Percentiles rank a stretch among this genome's conserved stretches.
phyloP scores from a whole-genome alignment of 768 basidiomycete species.

The Amanita muscaria region DNA sequence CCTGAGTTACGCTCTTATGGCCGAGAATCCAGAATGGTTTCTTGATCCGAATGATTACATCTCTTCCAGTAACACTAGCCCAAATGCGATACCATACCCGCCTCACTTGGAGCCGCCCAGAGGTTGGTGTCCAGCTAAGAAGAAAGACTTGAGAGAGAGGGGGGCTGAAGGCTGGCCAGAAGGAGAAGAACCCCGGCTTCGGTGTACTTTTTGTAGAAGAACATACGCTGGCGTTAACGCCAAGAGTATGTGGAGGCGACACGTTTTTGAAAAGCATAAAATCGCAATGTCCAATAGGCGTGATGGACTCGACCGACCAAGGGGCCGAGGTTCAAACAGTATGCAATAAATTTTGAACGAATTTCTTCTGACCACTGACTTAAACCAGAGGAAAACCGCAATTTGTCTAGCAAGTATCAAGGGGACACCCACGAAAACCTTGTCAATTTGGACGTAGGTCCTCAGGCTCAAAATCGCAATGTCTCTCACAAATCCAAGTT shows the following conservation, averaged over 20 bases:
- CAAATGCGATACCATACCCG: constrained; percentile 60
- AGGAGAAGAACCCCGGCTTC: constrained; percentile 68
- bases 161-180: constrained; percentile 70
- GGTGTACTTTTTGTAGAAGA: constrained; percentile 79
- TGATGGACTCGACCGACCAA: constrained; percentile 55
- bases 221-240: constrained; percentile 83
- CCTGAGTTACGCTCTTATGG: constrained; percentile 61
- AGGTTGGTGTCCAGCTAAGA: constrained; percentile 83
- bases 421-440: constrained; percentile 35
- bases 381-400: constrained; percentile 50
- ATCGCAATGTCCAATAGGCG: constrained; percentile 85
- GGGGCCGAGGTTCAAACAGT: constrained; percentile 62
- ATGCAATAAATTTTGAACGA: constrained; percentile 20
- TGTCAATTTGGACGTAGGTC: constrained; percentile 31
- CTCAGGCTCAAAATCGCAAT: constrained; percentile 27
- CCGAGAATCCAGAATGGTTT: constrained; percentile 77
- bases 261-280: constrained; percentile 86
- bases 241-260: constrained; percentile 86
- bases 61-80: constrained; percentile 34
- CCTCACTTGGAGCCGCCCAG: constrained; percentile 73
- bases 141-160: constrained; percentile 65
- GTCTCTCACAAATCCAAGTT: constrained; percentile 37
- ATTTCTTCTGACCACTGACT: background rate
- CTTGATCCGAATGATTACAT: constrained; percentile 61
- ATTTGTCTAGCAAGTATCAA: constrained; percentile 17